A percentile compares a stretch with the other conserved stretches of the same genome.
Conservation (phyloP, 2,329 filamentous ascomycete genomes). For the Corinectria fuckeliana region DNA sequence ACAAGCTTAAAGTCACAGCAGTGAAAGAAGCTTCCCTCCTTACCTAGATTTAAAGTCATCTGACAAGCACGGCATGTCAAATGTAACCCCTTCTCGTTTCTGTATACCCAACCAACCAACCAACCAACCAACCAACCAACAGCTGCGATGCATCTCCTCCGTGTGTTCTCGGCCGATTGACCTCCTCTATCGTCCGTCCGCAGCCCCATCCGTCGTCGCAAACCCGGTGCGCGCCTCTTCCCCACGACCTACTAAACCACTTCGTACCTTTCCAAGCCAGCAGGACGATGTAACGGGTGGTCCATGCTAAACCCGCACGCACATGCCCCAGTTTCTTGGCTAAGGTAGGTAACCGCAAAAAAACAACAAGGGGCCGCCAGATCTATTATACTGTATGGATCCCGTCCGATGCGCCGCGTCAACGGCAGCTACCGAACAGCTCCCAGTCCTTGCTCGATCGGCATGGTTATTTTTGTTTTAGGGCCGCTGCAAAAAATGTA, state of each 20-base stretch:
- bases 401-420: not conserved
- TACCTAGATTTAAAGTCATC: too few relatives aligned
- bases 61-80: not conserved
- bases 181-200: not conserved
- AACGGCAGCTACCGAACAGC: constrained; percentile 11
- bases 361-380: not conserved
- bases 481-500: not conserved
- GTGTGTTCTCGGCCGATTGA: constrained; percentile 11
- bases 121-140: too few relatives aligned
- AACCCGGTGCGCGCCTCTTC: not conserved
- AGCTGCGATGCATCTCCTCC: constrained; percentile 1
- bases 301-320: constrained; percentile 3
- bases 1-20: too few relatives aligned
- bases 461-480: constrained; percentile 2
- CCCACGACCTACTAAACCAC: not conserved
- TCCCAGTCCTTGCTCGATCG: constrained; percentile 5
- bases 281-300: constrained; percentile 12
- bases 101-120: too few relatives aligned
- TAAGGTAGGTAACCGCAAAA: not conserved
- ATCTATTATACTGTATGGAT: constrained; percentile 20
- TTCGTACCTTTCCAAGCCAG: not conserved
- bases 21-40: too few relatives aligned
- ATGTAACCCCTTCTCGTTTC: not conserved
- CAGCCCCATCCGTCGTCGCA: not conserved
- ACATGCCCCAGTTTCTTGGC: not conserved